Evolutionary conservation across 306 rosid species (phyloP).

Genomic region (Glycine latifolia): DNA sequence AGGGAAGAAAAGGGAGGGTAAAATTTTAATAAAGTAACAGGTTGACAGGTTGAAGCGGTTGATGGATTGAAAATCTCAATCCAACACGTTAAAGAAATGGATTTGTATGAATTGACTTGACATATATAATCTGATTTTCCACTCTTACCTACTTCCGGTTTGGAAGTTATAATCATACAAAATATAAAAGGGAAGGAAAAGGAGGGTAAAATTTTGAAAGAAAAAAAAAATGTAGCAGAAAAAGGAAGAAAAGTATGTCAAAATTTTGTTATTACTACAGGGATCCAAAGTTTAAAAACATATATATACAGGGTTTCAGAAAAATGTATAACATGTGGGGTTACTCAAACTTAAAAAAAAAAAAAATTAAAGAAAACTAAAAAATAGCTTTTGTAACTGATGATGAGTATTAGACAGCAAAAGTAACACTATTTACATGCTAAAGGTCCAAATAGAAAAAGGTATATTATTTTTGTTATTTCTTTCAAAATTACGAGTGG

Average conservation of each 20-base stretch:
- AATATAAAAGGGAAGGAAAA: no score
- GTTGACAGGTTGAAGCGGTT: no score
- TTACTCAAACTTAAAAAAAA: not conserved
- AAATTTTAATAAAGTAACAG: no score
- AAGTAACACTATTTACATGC: not conserved
- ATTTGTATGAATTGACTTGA: no score
- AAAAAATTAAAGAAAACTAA: not conserved
- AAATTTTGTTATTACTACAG: not conserved
- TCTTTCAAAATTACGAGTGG: constrained; percentile 3
- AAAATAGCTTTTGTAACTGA: not conserved
- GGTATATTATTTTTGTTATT: not conserved
- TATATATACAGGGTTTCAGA: not conserved
- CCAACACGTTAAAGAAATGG: no score
- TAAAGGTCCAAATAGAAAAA: not conserved
- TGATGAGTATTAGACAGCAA: not conserved
- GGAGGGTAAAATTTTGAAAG: no score
- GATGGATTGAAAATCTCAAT: no score
- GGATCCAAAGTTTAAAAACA: not conserved
- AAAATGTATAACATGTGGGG: not conserved
- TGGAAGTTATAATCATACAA: not conserved
- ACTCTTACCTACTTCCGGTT: no score
- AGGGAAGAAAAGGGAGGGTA: no score
- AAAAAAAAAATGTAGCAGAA: no score
- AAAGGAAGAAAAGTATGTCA: no score
- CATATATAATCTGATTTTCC: no score